Evolutionary conservation across 345 rosid species (phyloP).

Genomic region (Arabis alpina): DNA sequence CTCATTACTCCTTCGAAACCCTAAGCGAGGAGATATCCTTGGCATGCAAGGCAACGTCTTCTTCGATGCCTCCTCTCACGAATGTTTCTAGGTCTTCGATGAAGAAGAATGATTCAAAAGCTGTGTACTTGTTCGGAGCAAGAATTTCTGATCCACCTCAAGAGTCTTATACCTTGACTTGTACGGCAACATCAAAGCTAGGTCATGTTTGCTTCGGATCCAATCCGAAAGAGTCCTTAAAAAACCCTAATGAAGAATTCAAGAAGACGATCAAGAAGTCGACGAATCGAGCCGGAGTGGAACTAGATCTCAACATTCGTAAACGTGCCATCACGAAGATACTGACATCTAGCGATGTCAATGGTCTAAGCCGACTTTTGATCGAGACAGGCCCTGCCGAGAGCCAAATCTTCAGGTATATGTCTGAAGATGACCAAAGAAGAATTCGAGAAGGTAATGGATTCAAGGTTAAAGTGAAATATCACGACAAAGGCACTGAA

Average conservation of each 20-base stretch:
- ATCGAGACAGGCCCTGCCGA: background rate
- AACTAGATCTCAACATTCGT: background rate
- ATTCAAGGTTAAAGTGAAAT: background rate
- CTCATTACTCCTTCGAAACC: no score
- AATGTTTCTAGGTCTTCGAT: no score
- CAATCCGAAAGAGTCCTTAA: no score
- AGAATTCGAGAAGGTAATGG: background rate
- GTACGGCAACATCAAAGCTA: background rate
- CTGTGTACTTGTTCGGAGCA: no score
- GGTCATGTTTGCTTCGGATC: no score
- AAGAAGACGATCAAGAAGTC: background rate
- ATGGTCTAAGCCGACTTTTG: constrained; percentile 5
- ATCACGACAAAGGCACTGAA: background rate
- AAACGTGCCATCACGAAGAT: background rate
- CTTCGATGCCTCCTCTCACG: no score
- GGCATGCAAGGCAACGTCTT: no score
- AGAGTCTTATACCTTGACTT: no score
- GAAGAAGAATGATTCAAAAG: no score
- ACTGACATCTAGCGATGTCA: constrained; percentile 6
- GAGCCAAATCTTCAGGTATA: constrained; percentile 9
- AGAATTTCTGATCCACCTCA: no score
- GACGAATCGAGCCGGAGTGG: background rate
- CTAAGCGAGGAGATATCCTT: no score
- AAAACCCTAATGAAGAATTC: no score
- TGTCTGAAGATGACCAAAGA: background rate